Base-by-base conservation (phyloP, 768 basidiomycete species). In the Cubamyces sp. region DNA sequence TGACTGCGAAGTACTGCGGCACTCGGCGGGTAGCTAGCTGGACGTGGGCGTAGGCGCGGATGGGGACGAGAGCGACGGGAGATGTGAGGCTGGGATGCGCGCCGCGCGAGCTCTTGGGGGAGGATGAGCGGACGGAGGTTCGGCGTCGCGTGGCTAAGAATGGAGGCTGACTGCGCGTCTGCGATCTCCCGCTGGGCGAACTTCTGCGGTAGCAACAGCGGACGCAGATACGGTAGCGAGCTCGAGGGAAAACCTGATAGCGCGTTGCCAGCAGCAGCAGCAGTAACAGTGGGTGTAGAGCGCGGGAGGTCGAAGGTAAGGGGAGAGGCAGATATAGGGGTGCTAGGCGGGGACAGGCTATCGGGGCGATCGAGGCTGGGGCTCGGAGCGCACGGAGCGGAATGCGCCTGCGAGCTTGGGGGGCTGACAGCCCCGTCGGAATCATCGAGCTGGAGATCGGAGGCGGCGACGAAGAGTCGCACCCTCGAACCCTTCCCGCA, bases 151-250 rank as follows among this genome's bases (percentile, higher is more conserved):
- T 40, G 61, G 30, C 18, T 26, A 16, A 58, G 42, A 30, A 59
- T 50, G 30, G 54, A 55, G 28, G 58, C 43, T 8, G 52, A 47
- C 41, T 64, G 62, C 30, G 62, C 62, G 16, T 58, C 39, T 25
- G 42, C 62, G 41, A 63, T 53, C 56, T 57, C 59, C 15, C 61
- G 60, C 23, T 50, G 52, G 25, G 59, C 69, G 41, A 71, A 39
- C 47, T 70, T 62, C 66, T 69, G 68, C 28, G 70, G 66, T 15
- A 71, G 63, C 19, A 70, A 19, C 48, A 71, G 60, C 19, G 66
- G 63, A 16, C 69, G 69, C 15, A 70, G 66, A 16, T 55, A 43
- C 16, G 52, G 52, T 18, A 41, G 23, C 39, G 53, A 26, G 23
- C 46, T 55, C 18, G 45, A 42, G 48, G 43, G 51, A 6, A 34